A percentile compares a stretch with the other conserved stretches of the same genome.
These are phyloP conservation scores for Mediolabrus comicus DNA, from an alignment of 108 stramenopile genomes.

Conservation along the genomic window DNA sequence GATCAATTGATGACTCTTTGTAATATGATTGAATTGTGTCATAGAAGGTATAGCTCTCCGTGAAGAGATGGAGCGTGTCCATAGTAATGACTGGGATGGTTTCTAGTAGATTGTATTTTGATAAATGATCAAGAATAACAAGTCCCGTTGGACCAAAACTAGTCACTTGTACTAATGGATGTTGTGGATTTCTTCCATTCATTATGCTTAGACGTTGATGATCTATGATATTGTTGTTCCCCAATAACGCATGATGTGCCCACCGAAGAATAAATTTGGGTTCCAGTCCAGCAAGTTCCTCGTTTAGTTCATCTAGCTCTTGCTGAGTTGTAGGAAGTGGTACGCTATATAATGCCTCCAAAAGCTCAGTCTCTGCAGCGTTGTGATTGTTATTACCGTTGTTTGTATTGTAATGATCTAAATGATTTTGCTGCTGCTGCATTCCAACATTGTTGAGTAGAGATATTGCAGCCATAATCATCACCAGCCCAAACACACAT, in stretches of 20 bases:
- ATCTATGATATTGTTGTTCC: not conserved
- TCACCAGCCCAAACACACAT: not conserved
- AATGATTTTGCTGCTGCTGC: not conserved
- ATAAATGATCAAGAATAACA: constrained; percentile 38
- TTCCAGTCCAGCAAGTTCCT: constrained; percentile 8
- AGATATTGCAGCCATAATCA: not conserved
- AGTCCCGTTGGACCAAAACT: constrained; percentile 52
- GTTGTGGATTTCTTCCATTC: not conserved
- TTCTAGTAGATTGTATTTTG: constrained; percentile 5
- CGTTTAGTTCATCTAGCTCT: constrained; percentile 8
- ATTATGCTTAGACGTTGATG: not conserved
- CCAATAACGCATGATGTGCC: constrained; percentile 11
- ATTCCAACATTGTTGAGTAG: not conserved
- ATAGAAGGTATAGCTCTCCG: constrained; percentile 42
- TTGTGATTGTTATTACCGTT: not conserved
- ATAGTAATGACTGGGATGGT: constrained; percentile 48
- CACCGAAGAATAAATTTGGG: constrained; percentile 19
- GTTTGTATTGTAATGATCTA: not conserved
- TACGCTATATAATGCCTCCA: constrained; percentile 17
- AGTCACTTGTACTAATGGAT: constrained; percentile 40
- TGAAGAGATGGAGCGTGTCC: constrained; percentile 52
- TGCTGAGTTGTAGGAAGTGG: constrained; percentile 4
- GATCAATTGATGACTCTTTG: not conserved
- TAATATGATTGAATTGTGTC: constrained; percentile 12
- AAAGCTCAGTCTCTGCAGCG: constrained; percentile 4